Evolutionary conservation across 164 flowering plant species (phyloP).

Genomic region (Protea cynaroides): DNA sequence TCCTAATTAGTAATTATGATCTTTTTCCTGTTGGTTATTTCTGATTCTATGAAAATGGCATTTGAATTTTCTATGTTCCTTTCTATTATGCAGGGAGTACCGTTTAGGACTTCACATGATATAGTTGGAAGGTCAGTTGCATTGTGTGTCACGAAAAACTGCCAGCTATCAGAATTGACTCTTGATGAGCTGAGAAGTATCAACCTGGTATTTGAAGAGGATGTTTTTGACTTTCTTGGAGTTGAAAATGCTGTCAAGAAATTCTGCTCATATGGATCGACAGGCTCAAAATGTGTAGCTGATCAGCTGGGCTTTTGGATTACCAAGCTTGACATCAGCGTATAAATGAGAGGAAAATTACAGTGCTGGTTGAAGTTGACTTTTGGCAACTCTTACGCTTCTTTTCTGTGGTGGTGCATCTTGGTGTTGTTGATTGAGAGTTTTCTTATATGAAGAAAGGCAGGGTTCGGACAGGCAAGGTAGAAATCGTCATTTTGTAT

Average conservation of each 20-base stretch:
- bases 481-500: too few relatives aligned
- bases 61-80: neutral
- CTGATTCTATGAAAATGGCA: neutral
- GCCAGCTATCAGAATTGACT: constrained; percentile 62
- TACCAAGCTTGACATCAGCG: constrained; percentile 35
- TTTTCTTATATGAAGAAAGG: too few relatives aligned
- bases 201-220: constrained; percentile 54
- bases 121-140: constrained; percentile 90
- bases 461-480: too few relatives aligned
- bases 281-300: constrained; percentile 79
- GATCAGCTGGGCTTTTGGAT: constrained; percentile 67
- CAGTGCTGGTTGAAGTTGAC: too few relatives aligned
- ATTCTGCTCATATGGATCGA: constrained; percentile 88
- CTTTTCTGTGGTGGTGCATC: too few relatives aligned
- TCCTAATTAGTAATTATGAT: neutral
- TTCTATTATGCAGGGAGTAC: constrained; percentile 59
- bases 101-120: constrained; percentile 95
- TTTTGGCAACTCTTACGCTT: too few relatives aligned
- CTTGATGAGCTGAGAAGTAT: constrained; percentile 60
- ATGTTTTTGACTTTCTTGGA: constrained; percentile 84
- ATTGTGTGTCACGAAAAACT: constrained; percentile 53
- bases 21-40: neutral
- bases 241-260: constrained; percentile 80
- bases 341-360: too few relatives aligned
- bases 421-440: too few relatives aligned